A percentile compares a stretch with the other conserved stretches of the same genome.
These are phyloP conservation scores for Fraxinus greggii DNA, from an alignment of 305 asterid genomes.

Conservation along the genomic window DNA sequence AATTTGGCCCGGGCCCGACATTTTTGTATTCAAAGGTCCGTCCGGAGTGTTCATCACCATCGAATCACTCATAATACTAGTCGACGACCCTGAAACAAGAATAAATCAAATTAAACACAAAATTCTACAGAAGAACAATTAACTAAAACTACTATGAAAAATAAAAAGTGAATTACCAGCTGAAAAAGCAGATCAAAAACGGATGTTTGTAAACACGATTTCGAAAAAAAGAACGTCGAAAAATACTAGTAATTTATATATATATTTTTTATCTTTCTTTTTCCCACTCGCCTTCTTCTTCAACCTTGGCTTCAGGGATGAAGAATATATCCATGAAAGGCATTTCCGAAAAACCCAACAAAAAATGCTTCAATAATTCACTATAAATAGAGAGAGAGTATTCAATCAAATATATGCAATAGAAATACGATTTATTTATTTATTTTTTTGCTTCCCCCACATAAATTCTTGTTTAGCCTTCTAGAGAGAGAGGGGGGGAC, in stretches of 20 bases:
- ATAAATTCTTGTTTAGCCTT: slow-evolving; percentile 24
- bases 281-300: slow-evolving; percentile 76
- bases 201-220: not conserved
- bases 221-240: not conserved
- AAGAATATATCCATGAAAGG: slow-evolving; percentile 41
- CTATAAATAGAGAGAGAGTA: not conserved
- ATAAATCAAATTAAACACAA: slow-evolving; percentile 3
- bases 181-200: slow-evolving; percentile 26
- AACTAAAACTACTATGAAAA: not conserved
- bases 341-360: slow-evolving; percentile 35
- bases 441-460: not conserved
- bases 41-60: slow-evolving; percentile 47
- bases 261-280: slow-evolving; percentile 49
- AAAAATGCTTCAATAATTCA: not conserved
- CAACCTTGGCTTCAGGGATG: slow-evolving; percentile 49
- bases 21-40: slow-evolving; percentile 27
- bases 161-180: slow-evolving; percentile 34
- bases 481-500: slow-evolving; percentile 4
- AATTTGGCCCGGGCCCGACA: slow-evolving; percentile 30
- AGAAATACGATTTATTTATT: slow-evolving; percentile 7
- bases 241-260: not conserved
- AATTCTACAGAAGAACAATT: slow-evolving; percentile 3
- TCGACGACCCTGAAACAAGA: slow-evolving; percentile 47
- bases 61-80: slow-evolving; percentile 53
- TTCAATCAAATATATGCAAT: not conserved